phyloP scores from a whole-genome alignment of 257 asterid species.

The Parsonsia alboflavescens region DNA sequence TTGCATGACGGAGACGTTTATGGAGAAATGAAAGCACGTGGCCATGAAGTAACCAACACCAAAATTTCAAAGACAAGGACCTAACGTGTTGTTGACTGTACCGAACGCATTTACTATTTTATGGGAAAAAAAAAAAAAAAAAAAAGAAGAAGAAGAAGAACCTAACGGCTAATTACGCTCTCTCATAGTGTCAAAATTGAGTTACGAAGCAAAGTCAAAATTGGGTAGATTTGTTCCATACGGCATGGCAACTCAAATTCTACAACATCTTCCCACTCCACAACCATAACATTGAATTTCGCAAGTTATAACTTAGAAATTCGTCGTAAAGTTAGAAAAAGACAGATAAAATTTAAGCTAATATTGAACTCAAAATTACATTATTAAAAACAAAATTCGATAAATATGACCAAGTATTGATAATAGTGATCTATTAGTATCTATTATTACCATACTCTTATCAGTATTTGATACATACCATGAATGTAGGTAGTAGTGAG shows the following conservation, averaged over 20 bases:
- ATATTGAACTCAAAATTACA: no score
- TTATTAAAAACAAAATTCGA: no score
- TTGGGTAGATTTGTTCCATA: not conserved
- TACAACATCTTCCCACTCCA: not conserved
- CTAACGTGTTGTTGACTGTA: not conserved
- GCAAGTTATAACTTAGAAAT: not conserved
- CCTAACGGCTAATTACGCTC: no score
- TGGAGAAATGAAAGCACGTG: not conserved
- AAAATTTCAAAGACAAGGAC: constrained; percentile 3
- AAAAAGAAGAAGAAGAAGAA: no score
- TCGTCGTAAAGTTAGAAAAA: no score
- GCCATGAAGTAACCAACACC: not conserved
- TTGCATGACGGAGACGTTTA: not conserved
- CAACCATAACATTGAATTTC: not conserved
- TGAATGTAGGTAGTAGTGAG: no score
- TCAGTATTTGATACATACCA: not conserved
- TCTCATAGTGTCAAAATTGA: not conserved
- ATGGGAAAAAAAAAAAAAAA: no score
- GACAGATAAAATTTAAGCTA: no score
- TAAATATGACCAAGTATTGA: no score
- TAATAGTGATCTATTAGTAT: no score
- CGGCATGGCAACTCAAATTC: not conserved
- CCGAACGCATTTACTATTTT: not conserved
- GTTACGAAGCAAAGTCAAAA: not conserved
- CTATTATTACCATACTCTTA: not conserved